Evolutionary conservation across 1,139 yeast genomes (phyloP).

Genomic region (Taiozyma onychis): DNA sequence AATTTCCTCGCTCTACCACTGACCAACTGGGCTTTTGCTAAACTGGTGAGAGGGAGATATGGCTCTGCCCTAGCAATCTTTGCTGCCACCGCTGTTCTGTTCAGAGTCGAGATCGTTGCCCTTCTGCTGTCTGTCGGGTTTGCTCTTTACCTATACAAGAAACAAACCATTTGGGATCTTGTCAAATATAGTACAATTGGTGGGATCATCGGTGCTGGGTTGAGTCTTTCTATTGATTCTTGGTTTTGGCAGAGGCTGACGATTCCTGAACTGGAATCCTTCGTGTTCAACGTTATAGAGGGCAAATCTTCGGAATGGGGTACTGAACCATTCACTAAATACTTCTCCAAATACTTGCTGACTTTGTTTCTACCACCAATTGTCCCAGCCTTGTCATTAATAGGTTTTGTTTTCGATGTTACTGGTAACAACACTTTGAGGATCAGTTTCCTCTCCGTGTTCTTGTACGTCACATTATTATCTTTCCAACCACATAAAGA

Average conservation of each 20-base stretch:
- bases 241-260: slow-evolving; percentile 58
- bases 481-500: slow-evolving; percentile 91
- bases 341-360: slow-evolving; percentile 56
- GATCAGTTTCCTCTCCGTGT: slow-evolving; percentile 39
- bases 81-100: slow-evolving; percentile 60
- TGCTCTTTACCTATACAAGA: slow-evolving; percentile 37
- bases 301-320: slow-evolving; percentile 86
- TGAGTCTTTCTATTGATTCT: slow-evolving; percentile 58
- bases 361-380: slow-evolving; percentile 57
- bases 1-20: slow-evolving; percentile 81
- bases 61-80: slow-evolving; percentile 49
- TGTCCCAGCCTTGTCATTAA: slow-evolving; percentile 38
- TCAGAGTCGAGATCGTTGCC: slow-evolving; percentile 68
- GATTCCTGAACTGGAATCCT: slow-evolving; percentile 72
- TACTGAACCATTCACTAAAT: slow-evolving; percentile 63
- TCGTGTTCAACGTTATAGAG: slow-evolving; percentile 64
- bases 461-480: slow-evolving; percentile 52
- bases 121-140: slow-evolving; percentile 47
- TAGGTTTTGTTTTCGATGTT: slow-evolving; percentile 31
- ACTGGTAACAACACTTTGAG: slow-evolving; percentile 30
- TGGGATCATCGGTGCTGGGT: slow-evolving; percentile 41
- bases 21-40: slow-evolving; percentile 50
- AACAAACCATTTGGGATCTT: slow-evolving; percentile 34
- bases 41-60: slow-evolving; percentile 44
- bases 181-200: slow-evolving; percentile 47